Base-by-base conservation (phyloP, 352 stramenopile genomes). In the Globisporangium carolinianum region DNA sequence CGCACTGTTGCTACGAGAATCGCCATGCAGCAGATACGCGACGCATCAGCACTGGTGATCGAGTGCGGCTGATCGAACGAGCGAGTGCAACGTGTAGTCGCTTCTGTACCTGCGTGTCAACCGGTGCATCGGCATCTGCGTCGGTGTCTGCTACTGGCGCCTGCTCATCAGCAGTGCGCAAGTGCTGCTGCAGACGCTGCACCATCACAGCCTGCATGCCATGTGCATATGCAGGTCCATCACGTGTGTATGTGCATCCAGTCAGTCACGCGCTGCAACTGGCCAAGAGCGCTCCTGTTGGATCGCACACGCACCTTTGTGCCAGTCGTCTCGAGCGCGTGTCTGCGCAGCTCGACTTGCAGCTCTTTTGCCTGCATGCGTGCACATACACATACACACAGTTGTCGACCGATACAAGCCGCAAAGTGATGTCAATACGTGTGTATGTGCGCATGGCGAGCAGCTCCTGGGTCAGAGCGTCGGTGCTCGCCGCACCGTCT, bases 361-460 rank as follows among this genome's bases (percentile, higher is more conserved):
- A 85, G 63, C 57, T 85, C 68, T 60, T 87, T 85, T 32, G 80
- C 74, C 76, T 87, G 42, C 15, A 4, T 8, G 6, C 45, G 10
- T 12, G 12, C 5, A 35, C 12, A 51, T 17, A 14, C 17, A 9
- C 6, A 5, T 0, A 35, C 18, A 38, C 47, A 14, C 4, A 35
- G 1, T 24, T 24, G 18, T 24, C 18, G 18, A 24, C 18, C 18
- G 18, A 24, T 24, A 24, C 18, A 24, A 24, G 18, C 18, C 18
- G 18, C 18, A 1, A 24, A 24, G 18, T 24, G 18, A 24, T 24
- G 18, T 24, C 18, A 24, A 24, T 24, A 24, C 18, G 18, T 24
- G 18, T 24, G 18, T 24, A 24, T 24, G 18, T 24, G 18, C 18
- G 18, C 18, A 24, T 24, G 18, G 18, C 18, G 18, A 24, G 18